Base-by-base conservation (phyloP, 305 asterid species). In the Plantago coronopus region DNA sequence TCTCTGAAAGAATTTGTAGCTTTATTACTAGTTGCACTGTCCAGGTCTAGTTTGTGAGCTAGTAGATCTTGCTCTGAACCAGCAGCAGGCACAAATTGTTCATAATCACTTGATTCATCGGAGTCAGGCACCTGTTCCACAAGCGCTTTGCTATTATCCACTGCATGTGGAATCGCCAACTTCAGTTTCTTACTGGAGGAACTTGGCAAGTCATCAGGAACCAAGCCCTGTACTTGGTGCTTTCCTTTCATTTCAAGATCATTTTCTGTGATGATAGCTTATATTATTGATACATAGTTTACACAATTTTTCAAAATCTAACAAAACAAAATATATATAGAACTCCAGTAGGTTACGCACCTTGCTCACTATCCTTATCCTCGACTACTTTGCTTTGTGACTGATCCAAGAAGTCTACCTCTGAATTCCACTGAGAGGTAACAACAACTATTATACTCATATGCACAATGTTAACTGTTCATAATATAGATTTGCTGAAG, bases 111-210 rank as follows among this genome's bases (percentile, higher is more conserved):
- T 49, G 78, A 71, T 78, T 54, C 75, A 29, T 23, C 68, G 29
- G 67, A 55, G 65, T 70, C 69, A 63, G 69, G 65, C 64, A 64
- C 69, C 74, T 31, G 72, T 34, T 47, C 69, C 57, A 54, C 74
- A 69, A 31, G 64, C 45, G 67, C 21, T 62, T 66, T 50, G 70
- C 61, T 53, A 47, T 49, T 66, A 66, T 74, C 79, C 59, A 29
- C 38, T 43, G 77, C 59, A 75, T 66, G 61, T 62, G 79, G 79
- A 37, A 64, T 72, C 22, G 72, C 71, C 67, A 77, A 69, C 75
- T 84, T 77, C 68, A 69, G 69, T 70, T 74, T 86, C 83, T 81
- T 81, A 76, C 70, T 57, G 48, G 76, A 71, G 48, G 80, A 74
- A 77, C 72, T 77, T 64, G 42, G 64, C 21, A 59, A 63, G 68